These are phyloP conservation scores for Neurospora sp. DNA, from an alignment of 495 filamentous ascomycete genomes.

Conservation along the genomic window DNA sequence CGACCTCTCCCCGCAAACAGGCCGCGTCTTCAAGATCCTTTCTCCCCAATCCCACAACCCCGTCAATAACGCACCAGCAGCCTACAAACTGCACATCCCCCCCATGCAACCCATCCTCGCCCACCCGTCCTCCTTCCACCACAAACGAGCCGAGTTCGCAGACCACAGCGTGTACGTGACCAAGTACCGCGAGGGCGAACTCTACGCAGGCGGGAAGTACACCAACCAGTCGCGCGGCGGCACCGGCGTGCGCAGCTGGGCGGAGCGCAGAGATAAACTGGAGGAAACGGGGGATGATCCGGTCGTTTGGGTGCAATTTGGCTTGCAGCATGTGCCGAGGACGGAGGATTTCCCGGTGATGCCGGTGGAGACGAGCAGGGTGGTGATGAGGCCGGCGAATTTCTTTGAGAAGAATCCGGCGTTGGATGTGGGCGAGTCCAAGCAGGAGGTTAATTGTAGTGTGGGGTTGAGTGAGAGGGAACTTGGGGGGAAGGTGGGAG, in stretches of 20 bases:
- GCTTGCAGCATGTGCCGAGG: conserved; percentile 49
- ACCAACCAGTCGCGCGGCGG: conserved; percentile 59
- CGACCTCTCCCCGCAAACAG: conserved; percentile 50
- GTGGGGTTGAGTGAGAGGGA: conserved; percentile 1
- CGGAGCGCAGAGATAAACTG: conserved; percentile 9
- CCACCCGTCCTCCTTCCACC: conserved; percentile 55
- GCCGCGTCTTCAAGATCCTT: conserved; percentile 74
- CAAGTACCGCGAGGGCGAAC: conserved; percentile 63
- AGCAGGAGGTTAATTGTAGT: conserved; percentile 42
- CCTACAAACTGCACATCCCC: conserved; percentile 66
- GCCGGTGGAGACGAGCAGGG: conserved; percentile 28
- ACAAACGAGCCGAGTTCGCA: conserved; percentile 70
- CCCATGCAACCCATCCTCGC: conserved; percentile 76
- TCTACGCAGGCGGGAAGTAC: conserved; percentile 75
- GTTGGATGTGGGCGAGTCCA: conserved; percentile 55
- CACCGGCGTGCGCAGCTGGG: conserved; percentile 16
- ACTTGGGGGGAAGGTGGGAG: background rate
- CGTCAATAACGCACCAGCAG: conserved; percentile 65
- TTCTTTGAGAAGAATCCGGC: conserved; percentile 71
- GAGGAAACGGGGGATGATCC: conserved; percentile 22
- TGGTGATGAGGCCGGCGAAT: conserved; percentile 55
- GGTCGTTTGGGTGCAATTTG: conserved; percentile 53
- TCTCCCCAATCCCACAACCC: conserved; percentile 56
- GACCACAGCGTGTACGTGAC: conserved; percentile 78
- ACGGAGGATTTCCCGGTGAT: conserved; percentile 56